A percentile compares a stretch with the other conserved stretches of the same genome.
phyloP scores from a whole-genome alignment of 2,329 filamentous ascomycete species.

The Furcasterigmium furcatum region DNA sequence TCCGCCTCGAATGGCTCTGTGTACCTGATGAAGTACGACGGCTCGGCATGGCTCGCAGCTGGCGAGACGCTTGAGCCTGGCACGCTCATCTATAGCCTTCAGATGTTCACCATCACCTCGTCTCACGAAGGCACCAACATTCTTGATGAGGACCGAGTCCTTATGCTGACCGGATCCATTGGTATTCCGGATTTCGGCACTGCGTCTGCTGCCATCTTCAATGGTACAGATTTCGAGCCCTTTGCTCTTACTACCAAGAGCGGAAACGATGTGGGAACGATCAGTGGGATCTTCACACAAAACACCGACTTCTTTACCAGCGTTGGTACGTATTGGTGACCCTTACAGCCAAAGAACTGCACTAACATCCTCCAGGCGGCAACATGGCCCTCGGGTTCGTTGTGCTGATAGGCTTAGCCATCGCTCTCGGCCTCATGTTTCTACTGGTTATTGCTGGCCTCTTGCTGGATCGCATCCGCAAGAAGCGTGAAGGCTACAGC shows the following conservation, averaged over 20 bases:
- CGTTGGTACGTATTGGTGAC: constrained; percentile 45
- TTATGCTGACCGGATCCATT: constrained; percentile 84
- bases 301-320: constrained; percentile 71
- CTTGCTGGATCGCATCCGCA: constrained; percentile 70
- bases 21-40: constrained; percentile 82
- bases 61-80: constrained; percentile 58
- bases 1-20: constrained; percentile 57
- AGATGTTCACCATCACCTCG: constrained; percentile 71
- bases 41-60: constrained; percentile 66
- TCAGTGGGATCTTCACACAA: constrained; percentile 81
- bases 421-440: constrained; percentile 74
- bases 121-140: constrained; percentile 63
- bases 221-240: constrained; percentile 74
- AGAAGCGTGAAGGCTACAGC: constrained; percentile 75
- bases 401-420: constrained; percentile 76
- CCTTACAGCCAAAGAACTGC: too few relatives aligned
- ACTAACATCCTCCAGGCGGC: constrained; percentile 34
- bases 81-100: constrained; percentile 74
- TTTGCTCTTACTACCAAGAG: constrained; percentile 74
- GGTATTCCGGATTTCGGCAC: constrained; percentile 72
- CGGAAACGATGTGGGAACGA: constrained; percentile 64
- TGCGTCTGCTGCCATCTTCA: constrained; percentile 82
- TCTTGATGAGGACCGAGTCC: constrained; percentile 63
- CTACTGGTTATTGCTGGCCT: constrained; percentile 74
- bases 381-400: constrained; percentile 72